phyloP scores from a whole-genome alignment of 2,329 filamentous ascomycete species.

The Aspergillus neoniger region DNA sequence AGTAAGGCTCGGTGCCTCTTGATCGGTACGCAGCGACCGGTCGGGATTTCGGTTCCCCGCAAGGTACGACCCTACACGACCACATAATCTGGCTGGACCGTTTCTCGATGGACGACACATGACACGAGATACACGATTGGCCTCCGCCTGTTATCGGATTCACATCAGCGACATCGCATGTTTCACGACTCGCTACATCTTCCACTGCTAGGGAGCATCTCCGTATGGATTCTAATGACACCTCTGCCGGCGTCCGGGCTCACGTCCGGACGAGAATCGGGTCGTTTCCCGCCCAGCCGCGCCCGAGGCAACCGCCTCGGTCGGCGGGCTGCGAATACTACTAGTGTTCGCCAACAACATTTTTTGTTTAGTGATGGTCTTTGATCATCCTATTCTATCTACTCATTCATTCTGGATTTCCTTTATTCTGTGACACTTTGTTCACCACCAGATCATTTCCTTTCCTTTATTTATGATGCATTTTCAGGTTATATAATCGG shows the following conservation, averaged over 20 bases:
- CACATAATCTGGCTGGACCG: conserved; percentile 16
- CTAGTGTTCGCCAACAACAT: conserved; percentile 4
- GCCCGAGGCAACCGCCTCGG: background rate
- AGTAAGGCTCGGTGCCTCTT: background rate
- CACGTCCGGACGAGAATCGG: conserved; percentile 2
- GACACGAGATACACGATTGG: conserved; percentile 13
- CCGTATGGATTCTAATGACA: conserved; percentile 7
- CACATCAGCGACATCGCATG: conserved; percentile 14
- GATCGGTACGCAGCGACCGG: background rate
- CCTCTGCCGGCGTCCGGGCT: conserved; percentile 2
- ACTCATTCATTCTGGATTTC: conserved; percentile 2
- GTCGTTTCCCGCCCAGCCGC: background rate
- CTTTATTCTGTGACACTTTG: background rate
- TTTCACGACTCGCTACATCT: conserved; percentile 9
- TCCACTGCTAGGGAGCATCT: conserved; percentile 6
- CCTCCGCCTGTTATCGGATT: conserved; percentile 16
- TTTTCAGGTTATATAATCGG: conserved; percentile 17
- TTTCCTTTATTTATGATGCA: conserved; percentile 7
- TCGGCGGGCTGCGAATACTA: background rate
- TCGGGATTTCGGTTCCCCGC: background rate
- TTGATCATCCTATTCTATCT: conserved; percentile 6
- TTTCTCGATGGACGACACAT: conserved; percentile 14
- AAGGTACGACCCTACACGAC: conserved; percentile 13
- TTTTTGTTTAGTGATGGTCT: conserved; percentile 9
- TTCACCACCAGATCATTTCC: no score